These are phyloP conservation scores for Hypoxylon rubiginosum DNA, from an alignment of 2,329 filamentous ascomycete genomes.

Conservation along the genomic window DNA sequence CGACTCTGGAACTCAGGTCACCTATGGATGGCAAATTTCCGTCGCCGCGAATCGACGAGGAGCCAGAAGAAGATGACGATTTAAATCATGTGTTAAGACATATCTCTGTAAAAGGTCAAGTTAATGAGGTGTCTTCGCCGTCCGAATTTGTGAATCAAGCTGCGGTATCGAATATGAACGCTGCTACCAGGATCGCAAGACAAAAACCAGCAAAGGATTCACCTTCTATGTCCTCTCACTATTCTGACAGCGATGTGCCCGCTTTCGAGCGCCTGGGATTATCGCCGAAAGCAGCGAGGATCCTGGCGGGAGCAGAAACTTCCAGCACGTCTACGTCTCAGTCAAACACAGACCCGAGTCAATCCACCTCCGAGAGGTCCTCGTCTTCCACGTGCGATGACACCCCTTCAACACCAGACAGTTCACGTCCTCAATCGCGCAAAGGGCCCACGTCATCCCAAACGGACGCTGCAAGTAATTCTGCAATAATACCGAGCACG, in stretches of 20 bases:
- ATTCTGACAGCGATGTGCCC: conserved; percentile 50
- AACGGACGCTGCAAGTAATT: conserved; percentile 36
- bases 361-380: conserved; percentile 55
- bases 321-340: conserved; percentile 43
- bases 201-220: conserved; percentile 44
- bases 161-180: conserved; percentile 20
- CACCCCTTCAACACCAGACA: conserved; percentile 57
- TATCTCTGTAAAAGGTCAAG: conserved; percentile 21
- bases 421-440: conserved; percentile 59
- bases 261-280: conserved; percentile 48
- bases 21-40: conserved; percentile 40
- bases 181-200: conserved; percentile 12
- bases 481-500: conserved; percentile 1
- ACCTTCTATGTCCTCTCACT: conserved; percentile 46
- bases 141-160: conserved; percentile 22
- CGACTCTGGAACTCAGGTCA: conserved; percentile 47
- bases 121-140: conserved; percentile 18
- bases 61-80: conserved; percentile 37
- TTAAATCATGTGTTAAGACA: conserved; percentile 36
- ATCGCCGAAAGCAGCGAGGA: conserved; percentile 46
- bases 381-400: conserved; percentile 60
- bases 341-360: conserved; percentile 47
- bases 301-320: conserved; percentile 40
- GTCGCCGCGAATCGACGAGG: conserved; percentile 42
- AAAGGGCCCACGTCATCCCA: conserved; percentile 49